Conservation (phyloP, 2,329 filamentous ascomycete species). For the Apiospora marii region DNA sequence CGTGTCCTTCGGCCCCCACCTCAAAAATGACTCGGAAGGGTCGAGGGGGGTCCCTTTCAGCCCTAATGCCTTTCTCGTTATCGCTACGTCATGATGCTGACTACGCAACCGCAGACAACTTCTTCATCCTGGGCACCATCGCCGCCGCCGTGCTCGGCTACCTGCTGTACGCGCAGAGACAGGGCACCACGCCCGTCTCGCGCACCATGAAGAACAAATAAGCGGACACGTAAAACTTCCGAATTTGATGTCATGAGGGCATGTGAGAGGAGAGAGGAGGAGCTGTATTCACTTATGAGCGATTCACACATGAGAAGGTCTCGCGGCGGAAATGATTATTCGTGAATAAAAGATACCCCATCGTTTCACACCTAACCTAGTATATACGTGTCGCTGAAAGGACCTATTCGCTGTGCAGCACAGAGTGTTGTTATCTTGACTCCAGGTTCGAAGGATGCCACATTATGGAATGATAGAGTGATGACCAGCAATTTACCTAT, state of each 20-base stretch:
- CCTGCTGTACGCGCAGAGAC: slow-evolving; percentile 39
- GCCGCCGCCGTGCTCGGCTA: slow-evolving; percentile 41
- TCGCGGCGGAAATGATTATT: background rate
- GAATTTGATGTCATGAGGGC: background rate
- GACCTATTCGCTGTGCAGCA: background rate
- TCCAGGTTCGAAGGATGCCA: background rate
- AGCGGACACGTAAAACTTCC: background rate
- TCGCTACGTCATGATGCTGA: background rate
- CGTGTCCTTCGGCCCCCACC: background rate
- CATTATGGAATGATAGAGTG: no score
- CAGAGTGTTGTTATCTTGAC: no score
- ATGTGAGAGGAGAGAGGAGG: background rate
- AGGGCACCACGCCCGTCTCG: slow-evolving; percentile 36
- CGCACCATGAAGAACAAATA: slow-evolving; percentile 37
- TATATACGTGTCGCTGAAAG: background rate
- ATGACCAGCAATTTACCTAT: no score
- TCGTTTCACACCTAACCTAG: background rate
- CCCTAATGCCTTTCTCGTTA: no score
- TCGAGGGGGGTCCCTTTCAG: no score
- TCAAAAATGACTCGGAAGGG: no score
- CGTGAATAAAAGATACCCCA: background rate
- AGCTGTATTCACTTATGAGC: background rate
- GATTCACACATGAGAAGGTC: background rate
- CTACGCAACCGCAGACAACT: slow-evolving; percentile 36
- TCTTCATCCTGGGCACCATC: slow-evolving; percentile 43